Evolutionary conservation across 1,284 basidiomycete species (phyloP), one percentile per base, ranked within the genome.

Genomic region (Lignosus rhinocerotis): DNA sequence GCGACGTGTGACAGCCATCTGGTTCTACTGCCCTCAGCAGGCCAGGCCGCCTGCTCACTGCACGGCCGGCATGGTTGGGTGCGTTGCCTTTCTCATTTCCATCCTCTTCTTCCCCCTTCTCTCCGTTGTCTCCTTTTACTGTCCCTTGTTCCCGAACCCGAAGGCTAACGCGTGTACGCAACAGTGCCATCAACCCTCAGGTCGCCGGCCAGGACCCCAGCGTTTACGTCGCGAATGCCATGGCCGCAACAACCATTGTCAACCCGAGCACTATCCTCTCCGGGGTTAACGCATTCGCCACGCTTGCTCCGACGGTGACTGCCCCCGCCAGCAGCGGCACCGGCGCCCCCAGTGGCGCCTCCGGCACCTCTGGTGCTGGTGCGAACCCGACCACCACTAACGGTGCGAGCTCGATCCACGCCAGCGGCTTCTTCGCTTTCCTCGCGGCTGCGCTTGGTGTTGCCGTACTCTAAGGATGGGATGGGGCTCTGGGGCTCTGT

Each of bases 181-280:
- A 21, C 52, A 80, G 80, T 46, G 76, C 80, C 25, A 84, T 87
- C 73, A 87, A 87, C 67, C 76, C 82, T 2, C 78, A 81, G 1
- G 62, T 72, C 8, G 70, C 71, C 12, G 80, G 81, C 6, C 76
- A 78, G 68, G 82, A 82, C 14, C 82, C 83, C 61, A 69, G 66
- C 0, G 69, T 69, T 11, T 86, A 77, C 76, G 64, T 69, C 53
- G 60, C 63, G 6, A 69, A 69, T n/a, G 80, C 80, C 1, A 63
- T 62, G 53, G 60, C 58, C 7, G 69, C 72, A 53, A 56, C 57
- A 12, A 38, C 19, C 36, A 68, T 78, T 17, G 73, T 70, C 21
- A 72, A 46, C 31, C 66, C 69, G 19, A 42, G 48, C 4, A 58
- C 60, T 49, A 70, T 69, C 42, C 73, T 82, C 30, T 74, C 72